phyloP scores from a whole-genome alignment of 192 early-diverging fungal species.

The Gonapodya prolifera region DNA sequence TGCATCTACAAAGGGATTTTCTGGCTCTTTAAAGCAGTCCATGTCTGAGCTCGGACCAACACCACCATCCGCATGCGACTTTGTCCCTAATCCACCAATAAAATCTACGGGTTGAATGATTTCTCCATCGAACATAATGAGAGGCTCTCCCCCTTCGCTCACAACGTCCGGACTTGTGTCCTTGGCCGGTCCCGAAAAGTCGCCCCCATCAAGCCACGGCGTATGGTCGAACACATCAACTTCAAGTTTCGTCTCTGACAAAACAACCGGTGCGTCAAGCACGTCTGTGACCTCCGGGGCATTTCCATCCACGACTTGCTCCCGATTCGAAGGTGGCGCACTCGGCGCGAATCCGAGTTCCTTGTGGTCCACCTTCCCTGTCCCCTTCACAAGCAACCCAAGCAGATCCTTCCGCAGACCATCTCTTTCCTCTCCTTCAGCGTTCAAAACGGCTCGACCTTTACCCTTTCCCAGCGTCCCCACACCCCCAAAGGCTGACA shows the following conservation, averaged over 20 bases:
- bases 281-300: not conserved
- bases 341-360: too few species aligned
- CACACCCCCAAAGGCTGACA: not conserved
- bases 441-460: not conserved
- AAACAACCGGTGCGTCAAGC: not conserved
- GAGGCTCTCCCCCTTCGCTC: not conserved
- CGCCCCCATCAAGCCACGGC: not conserved
- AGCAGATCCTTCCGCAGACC: not conserved
- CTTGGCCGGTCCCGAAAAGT: not conserved
- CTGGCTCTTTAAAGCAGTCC: not conserved
- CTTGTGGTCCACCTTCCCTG: too few species aligned
- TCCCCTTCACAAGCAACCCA: not conserved
- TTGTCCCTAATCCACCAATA: not conserved
- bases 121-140: not conserved
- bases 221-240: not conserved
- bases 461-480: not conserved
- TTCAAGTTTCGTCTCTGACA: not conserved
- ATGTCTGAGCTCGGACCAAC: too few species aligned
- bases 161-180: not conserved
- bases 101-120: not conserved
- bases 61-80: not conserved
- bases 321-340: not conserved
- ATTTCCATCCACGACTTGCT: not conserved
- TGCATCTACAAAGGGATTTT: not conserved
- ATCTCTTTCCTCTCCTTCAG: not conserved